Percentiles rank a stretch among this genome's conserved stretches.
Evolutionary conservation across 306 rosid genomes (phyloP).

Genomic region (Fragaria iinumae): DNA sequence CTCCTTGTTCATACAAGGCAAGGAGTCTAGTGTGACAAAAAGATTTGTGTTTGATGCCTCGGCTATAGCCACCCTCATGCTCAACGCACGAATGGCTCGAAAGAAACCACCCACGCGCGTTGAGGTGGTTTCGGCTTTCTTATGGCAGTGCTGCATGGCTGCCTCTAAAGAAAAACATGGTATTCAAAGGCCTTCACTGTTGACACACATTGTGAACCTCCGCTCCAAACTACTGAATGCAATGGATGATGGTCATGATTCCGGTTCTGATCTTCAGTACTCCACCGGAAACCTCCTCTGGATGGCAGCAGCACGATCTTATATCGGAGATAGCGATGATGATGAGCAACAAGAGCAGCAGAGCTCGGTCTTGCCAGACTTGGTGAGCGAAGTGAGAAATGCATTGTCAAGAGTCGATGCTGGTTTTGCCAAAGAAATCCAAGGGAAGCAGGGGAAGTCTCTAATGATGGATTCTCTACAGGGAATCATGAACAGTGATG

Average conservation of each 20-base stretch:
- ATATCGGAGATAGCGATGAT: not conserved
- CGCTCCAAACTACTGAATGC: conserved; percentile 15
- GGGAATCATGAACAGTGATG: conserved; percentile 6
- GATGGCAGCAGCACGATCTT: conserved; percentile 23
- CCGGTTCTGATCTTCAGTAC: not conserved
- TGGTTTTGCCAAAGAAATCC: conserved; percentile 17
- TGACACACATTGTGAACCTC: conserved; percentile 36
- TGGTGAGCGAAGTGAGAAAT: conserved; percentile 25
- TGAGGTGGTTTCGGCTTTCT: conserved; percentile 36
- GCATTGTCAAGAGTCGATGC: conserved; percentile 23
- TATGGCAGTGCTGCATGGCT: conserved; percentile 37
- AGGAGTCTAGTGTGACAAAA: conserved; percentile 24
- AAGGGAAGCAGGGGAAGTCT: conserved; percentile 12
- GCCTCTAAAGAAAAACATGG: conserved; percentile 30
- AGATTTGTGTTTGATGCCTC: conserved; percentile 37
- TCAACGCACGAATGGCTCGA: conserved; percentile 2
- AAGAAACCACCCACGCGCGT: conserved; percentile 26
- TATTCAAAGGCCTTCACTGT: conserved; percentile 14
- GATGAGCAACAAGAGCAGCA: not conserved
- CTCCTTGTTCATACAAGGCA: conserved; percentile 26
- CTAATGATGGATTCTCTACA: conserved; percentile 13
- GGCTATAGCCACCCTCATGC: conserved; percentile 21
- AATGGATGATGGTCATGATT: not conserved
- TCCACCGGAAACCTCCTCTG: conserved; percentile 32
- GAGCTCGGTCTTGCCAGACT: not conserved